Evolutionary conservation across 345 rosid species (phyloP).

Genomic region (Brassica nigra): DNA sequence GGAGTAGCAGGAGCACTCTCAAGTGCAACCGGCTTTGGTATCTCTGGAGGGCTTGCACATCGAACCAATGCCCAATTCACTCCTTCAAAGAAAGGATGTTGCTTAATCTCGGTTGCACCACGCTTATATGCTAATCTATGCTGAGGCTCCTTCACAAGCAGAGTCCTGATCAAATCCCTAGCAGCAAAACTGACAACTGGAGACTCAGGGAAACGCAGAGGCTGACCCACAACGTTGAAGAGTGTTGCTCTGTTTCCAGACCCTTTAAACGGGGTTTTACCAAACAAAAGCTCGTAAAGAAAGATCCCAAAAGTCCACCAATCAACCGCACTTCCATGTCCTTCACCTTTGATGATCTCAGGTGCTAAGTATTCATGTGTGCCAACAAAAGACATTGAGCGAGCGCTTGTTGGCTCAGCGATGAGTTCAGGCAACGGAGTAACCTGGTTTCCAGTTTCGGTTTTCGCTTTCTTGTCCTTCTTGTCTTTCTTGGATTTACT

Average conservation of each 20-base stretch:
- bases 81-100: conserved; percentile 81
- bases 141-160: conserved; percentile 82
- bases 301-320: conserved; percentile 93
- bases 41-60: conserved; percentile 78
- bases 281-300: conserved; percentile 72
- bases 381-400: conserved; percentile 88
- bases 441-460: conserved; percentile 58
- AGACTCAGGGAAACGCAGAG: conserved; percentile 76
- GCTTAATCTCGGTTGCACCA: conserved; percentile 79
- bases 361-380: conserved; percentile 86
- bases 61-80: conserved; percentile 85
- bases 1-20: conserved; percentile 51
- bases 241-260: conserved; percentile 78
- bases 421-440: conserved; percentile 76
- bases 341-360: conserved; percentile 80
- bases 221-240: conserved; percentile 75
- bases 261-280: conserved; percentile 86
- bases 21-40: conserved; percentile 63
- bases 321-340: conserved; percentile 85
- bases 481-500: conserved; percentile 58
- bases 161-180: conserved; percentile 71
- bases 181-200: conserved; percentile 74
- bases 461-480: conserved; percentile 56
- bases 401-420: conserved; percentile 89
- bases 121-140: conserved; percentile 72